Conservation (phyloP, 768 basidiomycete species). For the Cyclocybe aegerita region DNA sequence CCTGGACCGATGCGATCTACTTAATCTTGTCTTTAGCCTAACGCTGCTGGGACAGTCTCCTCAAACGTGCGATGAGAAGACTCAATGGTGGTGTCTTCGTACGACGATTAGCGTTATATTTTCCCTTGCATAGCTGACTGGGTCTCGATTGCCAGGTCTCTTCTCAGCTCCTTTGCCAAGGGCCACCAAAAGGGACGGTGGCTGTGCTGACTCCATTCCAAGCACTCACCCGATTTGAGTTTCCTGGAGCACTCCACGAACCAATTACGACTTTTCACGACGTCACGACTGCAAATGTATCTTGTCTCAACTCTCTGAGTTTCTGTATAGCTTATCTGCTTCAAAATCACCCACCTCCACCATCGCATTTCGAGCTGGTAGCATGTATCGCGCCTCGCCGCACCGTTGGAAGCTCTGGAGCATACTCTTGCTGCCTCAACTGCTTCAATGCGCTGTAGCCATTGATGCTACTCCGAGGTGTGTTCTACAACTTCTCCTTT, state of each 20-base stretch:
- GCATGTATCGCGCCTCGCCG: not conserved
- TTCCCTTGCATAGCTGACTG: too few relatives aligned
- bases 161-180: not conserved
- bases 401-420: slow-evolving; percentile 8
- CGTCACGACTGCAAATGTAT: slow-evolving; percentile 17
- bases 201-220: slow-evolving; percentile 6
- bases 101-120: too few relatives aligned
- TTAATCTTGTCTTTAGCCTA: too few relatives aligned
- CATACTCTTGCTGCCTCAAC: slow-evolving; percentile 15
- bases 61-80: too few relatives aligned
- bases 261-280: slow-evolving; percentile 18
- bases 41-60: too few relatives aligned
- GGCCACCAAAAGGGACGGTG: slow-evolving; percentile 9
- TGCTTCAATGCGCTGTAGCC: slow-evolving; percentile 14
- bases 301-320: not conserved
- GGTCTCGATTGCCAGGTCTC: too few relatives aligned
- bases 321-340: slow-evolving; percentile 3
- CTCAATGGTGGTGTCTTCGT: too few relatives aligned
- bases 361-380: not conserved
- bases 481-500: not conserved
- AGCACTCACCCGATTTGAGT: slow-evolving; percentile 6
- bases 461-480: slow-evolving; percentile 27
- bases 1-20: too few relatives aligned
- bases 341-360: not conserved
- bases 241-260: slow-evolving; percentile 16